Evolutionary conservation across 108 stramenopile species (phyloP).

Genomic region (Fistulifera pelliculosa): DNA sequence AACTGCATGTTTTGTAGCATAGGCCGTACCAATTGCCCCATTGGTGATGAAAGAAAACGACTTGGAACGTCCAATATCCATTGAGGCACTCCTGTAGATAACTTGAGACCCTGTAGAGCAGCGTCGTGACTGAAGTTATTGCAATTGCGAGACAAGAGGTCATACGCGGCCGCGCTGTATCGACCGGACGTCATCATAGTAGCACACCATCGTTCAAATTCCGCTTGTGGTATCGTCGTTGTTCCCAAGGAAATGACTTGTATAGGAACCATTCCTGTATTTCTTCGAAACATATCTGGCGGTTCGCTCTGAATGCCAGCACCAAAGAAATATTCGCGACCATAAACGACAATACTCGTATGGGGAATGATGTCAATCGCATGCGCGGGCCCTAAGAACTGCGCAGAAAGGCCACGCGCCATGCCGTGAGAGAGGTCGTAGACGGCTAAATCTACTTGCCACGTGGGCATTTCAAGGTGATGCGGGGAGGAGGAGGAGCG

Average conservation of each 20-base stretch:
- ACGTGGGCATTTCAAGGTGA: not conserved
- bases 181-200: constrained; percentile 14
- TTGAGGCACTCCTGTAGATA: constrained; percentile 41
- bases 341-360: constrained; percentile 51
- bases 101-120: constrained; percentile 39
- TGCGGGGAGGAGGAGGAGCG: too few relatives aligned
- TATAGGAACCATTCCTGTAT: constrained; percentile 39
- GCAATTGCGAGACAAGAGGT: constrained; percentile 59
- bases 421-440: constrained; percentile 71
- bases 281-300: constrained; percentile 32
- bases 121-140: constrained; percentile 67
- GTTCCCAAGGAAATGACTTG: constrained; percentile 36
- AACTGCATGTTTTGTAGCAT: constrained; percentile 65
- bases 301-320: constrained; percentile 40
- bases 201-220: constrained; percentile 67
- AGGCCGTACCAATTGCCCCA: constrained; percentile 71
- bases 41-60: constrained; percentile 49
- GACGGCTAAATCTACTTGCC: constrained; percentile 46
- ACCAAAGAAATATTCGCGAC: constrained; percentile 73
- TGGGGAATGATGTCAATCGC: constrained; percentile 72
- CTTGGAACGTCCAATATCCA: constrained; percentile 62
- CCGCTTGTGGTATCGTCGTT: constrained; percentile 30
- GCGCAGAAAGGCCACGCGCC: constrained; percentile 51
- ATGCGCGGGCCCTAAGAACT: constrained; percentile 57
- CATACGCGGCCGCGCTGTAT: constrained; percentile 35